Percentiles rank a stretch among this genome's conserved stretches.
phyloP scores from a whole-genome alignment of 2,329 filamentous ascomycete species.

The Sclerotinia trifoliorum region DNA sequence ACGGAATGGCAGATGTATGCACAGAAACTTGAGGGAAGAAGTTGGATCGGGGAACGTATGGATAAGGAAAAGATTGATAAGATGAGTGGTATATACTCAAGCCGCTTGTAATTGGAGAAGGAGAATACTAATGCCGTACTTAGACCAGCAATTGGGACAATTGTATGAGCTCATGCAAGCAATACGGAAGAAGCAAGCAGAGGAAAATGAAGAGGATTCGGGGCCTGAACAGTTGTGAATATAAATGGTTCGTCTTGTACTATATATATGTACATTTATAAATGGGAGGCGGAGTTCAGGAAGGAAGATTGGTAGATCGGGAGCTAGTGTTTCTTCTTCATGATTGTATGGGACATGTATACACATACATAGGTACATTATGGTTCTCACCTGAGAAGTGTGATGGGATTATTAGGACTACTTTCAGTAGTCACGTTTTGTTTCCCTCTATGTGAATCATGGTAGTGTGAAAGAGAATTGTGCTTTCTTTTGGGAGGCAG shows the following conservation, averaged over 20 bases:
- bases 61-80: slow-evolving; percentile 83
- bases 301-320: neutral
- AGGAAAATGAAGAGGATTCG: slow-evolving; percentile 15
- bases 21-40: slow-evolving; percentile 83
- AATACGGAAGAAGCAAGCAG: slow-evolving; percentile 51
- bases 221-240: slow-evolving; percentile 17
- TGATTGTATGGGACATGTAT: neutral
- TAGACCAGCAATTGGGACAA: slow-evolving; percentile 90
- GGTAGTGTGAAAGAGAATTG: neutral
- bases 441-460: neutral
- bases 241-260: neutral
- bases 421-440: neutral
- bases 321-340: slow-evolving; percentile 19
- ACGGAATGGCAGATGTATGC: slow-evolving; percentile 97
- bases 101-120: neutral
- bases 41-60: slow-evolving; percentile 81
- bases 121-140: slow-evolving; percentile 18
- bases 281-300: slow-evolving; percentile 2
- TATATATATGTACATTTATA: slow-evolving; percentile 21
- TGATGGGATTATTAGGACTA: neutral
- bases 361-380: neutral
- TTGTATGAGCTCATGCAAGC: slow-evolving; percentile 91
- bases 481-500: neutral
- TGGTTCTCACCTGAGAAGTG: neutral
- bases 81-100: slow-evolving; percentile 73